These are phyloP conservation scores for Ceratobasidium sp. DNA, from an alignment of 1,284 basidiomycete genomes.

Conservation along the genomic window DNA sequence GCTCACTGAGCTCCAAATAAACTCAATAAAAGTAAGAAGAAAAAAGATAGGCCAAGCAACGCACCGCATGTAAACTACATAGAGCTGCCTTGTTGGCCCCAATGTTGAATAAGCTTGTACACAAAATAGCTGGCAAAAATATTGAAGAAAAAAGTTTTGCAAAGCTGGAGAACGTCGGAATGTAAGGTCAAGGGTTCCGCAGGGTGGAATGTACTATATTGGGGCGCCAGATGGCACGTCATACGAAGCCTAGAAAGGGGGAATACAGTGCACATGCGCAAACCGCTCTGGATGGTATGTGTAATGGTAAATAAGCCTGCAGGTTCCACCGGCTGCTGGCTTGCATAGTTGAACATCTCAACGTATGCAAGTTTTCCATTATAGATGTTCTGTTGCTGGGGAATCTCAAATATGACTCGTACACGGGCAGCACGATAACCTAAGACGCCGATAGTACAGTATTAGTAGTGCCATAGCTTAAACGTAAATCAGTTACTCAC, in stretches of 20 bases:
- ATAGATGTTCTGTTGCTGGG: not conserved
- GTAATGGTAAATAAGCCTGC: not conserved
- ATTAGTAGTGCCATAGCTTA: no score
- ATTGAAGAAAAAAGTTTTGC: conserved; percentile 19
- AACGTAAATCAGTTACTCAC: not conserved
- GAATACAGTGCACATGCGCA: not conserved
- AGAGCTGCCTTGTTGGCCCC: conserved; percentile 2
- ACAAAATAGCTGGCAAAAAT: conserved; percentile 15
- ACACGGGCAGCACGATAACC: conserved; percentile 6
- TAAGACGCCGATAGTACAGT: no score
- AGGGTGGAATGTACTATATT: not conserved
- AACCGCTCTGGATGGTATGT: not conserved
- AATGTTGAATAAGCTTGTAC: conserved; percentile 24
- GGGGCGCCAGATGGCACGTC: conserved; percentile 29
- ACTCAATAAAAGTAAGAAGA: no score
- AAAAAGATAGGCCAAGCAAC: no score
- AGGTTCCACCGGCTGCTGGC: not conserved
- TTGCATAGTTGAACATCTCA: conserved; percentile 10
- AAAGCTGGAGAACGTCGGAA: not conserved
- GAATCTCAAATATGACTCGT: conserved; percentile 8
- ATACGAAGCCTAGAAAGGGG: conserved; percentile 4
- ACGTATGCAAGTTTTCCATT: conserved; percentile 7
- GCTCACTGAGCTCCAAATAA: no score
- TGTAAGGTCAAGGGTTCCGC: not conserved
- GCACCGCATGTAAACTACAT: not conserved